Conservation (phyloP, 768 basidiomycete species). For the Tubosaeta brunneosetosa region DNA sequence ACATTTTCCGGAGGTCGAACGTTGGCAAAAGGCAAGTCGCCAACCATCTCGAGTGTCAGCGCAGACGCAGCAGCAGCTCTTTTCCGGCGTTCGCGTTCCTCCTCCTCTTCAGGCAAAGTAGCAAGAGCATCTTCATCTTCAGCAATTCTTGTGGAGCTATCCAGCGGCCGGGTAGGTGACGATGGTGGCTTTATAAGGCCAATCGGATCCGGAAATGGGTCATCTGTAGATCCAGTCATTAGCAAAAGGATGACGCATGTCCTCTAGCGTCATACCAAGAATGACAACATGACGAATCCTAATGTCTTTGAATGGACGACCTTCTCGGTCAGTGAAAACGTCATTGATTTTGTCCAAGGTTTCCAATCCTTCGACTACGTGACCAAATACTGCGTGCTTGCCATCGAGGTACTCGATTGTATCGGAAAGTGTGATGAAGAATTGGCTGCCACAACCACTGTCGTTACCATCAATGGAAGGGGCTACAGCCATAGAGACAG, state of each 20-base stretch:
- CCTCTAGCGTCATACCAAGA: slow-evolving; percentile 52
- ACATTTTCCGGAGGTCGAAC: slow-evolving; percentile 98
- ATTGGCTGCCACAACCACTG: slow-evolving; percentile 91
- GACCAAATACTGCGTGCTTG: slow-evolving; percentile 91
- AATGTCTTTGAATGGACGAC: slow-evolving; percentile 89
- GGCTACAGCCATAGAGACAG: slow-evolving; percentile 96
- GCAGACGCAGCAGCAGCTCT: slow-evolving; percentile 91
- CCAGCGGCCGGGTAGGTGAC: slow-evolving; percentile 77
- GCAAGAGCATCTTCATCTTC: slow-evolving; percentile 91
- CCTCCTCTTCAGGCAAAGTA: slow-evolving; percentile 80
- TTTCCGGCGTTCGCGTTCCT: slow-evolving; percentile 74
- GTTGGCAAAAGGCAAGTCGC: slow-evolving; percentile 96
- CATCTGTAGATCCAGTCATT: slow-evolving; percentile 50
- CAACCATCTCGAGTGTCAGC: slow-evolving; percentile 98
- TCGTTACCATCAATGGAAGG: slow-evolving; percentile 63
- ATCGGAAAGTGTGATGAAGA: slow-evolving; percentile 91
- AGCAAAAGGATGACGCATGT: background rate
- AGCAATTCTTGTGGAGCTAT: slow-evolving; percentile 83
- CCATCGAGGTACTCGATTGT: slow-evolving; percentile 95
- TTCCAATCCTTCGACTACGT: slow-evolving; percentile 91
- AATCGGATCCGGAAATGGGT: slow-evolving; percentile 88
- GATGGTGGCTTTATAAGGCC: slow-evolving; percentile 68
- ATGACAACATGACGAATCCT: slow-evolving; percentile 94
- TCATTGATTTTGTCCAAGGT: slow-evolving; percentile 92
- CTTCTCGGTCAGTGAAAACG: slow-evolving; percentile 81